Conservation (phyloP, 805 yeast species). For the Saturnispora silvae region DNA sequence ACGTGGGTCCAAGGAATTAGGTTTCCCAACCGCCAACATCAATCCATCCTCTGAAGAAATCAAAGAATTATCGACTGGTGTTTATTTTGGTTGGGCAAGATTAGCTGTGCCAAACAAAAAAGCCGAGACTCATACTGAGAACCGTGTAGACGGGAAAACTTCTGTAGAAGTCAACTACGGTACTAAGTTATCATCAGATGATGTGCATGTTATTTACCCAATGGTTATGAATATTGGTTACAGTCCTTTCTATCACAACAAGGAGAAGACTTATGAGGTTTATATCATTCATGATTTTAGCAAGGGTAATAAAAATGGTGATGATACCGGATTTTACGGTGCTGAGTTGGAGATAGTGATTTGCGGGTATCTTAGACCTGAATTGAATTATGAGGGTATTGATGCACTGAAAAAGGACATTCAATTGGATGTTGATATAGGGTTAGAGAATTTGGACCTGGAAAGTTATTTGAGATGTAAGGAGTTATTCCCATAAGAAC, state of each 20-base stretch:
- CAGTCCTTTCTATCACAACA: conserved; percentile 84
- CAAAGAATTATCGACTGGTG: conserved; percentile 54
- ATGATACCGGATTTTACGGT: no score
- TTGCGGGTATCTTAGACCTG: conserved; percentile 87
- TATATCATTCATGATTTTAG: conserved; percentile 72
- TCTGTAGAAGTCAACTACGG: conserved; percentile 58
- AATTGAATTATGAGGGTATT: conserved; percentile 65
- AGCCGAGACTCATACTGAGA: background rate
- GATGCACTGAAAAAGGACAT: conserved; percentile 85
- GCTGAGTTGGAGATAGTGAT: conserved; percentile 58
- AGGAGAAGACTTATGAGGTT: conserved; percentile 73
- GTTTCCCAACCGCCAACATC: conserved; percentile 92
- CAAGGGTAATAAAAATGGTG: no score
- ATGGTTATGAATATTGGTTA: conserved; percentile 95
- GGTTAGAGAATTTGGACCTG: conserved; percentile 37
- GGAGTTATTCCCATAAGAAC: conserved; percentile 9
- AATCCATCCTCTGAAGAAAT: conserved; percentile 34
- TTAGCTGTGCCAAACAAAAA: conserved; percentile 1
- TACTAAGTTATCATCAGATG: conserved; percentile 32
- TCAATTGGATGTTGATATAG: conserved; percentile 63
- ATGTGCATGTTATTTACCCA: conserved; percentile 42
- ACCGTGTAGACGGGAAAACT: conserved; percentile 28
- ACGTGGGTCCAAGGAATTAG: conserved; percentile 86
- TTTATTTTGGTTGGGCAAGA: conserved; percentile 67
- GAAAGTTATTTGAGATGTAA: conserved; percentile 31